phyloP scores from a whole-genome alignment of 495 filamentous ascomycete genomes.

The Echria macrotheca region DNA sequence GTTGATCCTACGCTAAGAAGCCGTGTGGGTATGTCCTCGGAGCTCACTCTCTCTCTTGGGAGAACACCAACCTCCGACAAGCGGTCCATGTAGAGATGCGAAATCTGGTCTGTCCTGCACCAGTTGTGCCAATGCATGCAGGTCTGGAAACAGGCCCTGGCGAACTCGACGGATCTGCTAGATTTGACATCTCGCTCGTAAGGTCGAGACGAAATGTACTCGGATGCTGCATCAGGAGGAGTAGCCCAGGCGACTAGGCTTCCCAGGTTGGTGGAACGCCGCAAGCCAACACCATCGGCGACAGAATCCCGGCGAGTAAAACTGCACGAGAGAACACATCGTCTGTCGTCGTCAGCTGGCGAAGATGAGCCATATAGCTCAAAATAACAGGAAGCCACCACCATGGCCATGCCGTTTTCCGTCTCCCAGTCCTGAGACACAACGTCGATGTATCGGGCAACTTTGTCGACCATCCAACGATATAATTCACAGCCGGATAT shows the following conservation, averaged over 20 bases:
- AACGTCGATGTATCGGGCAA: not conserved
- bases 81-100: not conserved
- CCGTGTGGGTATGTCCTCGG: not conserved
- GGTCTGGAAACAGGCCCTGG: not conserved
- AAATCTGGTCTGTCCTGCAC: constrained; percentile 4
- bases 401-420: not conserved
- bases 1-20: not conserved
- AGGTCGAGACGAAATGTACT: not conserved
- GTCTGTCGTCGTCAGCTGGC: not conserved
- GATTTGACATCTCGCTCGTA: not conserved
- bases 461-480: not conserved
- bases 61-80: not conserved
- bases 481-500: constrained; percentile 1
- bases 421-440: not conserved
- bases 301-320: too few species aligned
- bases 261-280: not conserved
- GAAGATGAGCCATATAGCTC: too few species aligned
- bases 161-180: not conserved
- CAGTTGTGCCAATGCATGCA: constrained; percentile 1
- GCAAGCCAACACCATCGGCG: not conserved
- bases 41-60: not conserved
- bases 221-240: not conserved
- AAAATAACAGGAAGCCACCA: not conserved
- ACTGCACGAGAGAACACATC: not conserved
- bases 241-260: not conserved